Evolutionary conservation across 2,329 filamentous ascomycete species (phyloP), one percentile per base, ranked within the genome.

Genomic region (Diaporthe ampelina): DNA sequence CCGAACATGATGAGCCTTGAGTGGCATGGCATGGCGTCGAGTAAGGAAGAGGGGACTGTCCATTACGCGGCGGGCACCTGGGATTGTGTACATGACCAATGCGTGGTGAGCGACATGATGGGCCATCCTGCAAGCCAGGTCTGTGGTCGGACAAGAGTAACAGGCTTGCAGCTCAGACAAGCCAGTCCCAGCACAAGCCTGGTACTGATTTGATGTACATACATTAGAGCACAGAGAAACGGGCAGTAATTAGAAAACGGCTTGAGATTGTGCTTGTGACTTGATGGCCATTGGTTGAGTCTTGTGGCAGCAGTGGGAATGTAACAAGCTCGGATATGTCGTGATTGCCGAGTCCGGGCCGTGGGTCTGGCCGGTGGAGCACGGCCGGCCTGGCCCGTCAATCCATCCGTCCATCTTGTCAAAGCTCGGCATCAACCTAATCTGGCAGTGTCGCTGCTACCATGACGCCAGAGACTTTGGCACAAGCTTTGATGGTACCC

Each of bases 291-390:
- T 43, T 43, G 40, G 40, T 61, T 17, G 37, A 40, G 24, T 35
- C n/a, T 6, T 40, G 15, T 43, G 13, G 35, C 57, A 43, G 35
- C 57, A 43, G 57, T 43, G 58, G 17, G 37, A 48, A 37, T 15
- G 9, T 21, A 29, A 35, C 43, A 8, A 67, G 40, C 29, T 67
- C 61, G 61, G 61, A 50, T 24, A 35, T 67, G 15, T n/a, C 24
- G 24, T 59, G 70, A 37, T 63, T 72, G 57, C 54, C 54, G 37
- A 59, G 69, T 67, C 45, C 63, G 54, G 54, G 29, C 69, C 69
- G 26, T 26, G 29, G 61, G 35, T 1, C 21, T 50, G 43, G 17
- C 19, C 59, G 24, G 32, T 48, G 15, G 26, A 50, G 59, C 17
- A 32, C 8, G 40, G 59, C 26, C 24, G 37, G 43, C 43, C 40